Evolutionary conservation across 2,329 filamentous ascomycete genomes (phyloP), one percentile per base, ranked within the genome.

Genomic region (Phyllosticta ampelicida): DNA sequence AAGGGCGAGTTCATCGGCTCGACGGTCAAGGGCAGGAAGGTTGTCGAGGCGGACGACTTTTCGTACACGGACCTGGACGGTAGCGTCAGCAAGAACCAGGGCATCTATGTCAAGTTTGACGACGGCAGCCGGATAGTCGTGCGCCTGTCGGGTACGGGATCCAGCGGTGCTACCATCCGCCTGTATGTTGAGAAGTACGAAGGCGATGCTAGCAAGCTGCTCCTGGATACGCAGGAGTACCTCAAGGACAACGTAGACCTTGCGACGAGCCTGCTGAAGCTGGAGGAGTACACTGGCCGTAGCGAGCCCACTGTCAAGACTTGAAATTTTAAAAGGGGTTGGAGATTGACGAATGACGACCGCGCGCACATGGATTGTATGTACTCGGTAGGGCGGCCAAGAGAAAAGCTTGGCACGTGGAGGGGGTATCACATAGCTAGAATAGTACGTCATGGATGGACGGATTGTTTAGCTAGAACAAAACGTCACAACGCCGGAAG

Each of bases 51-150:
- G 6, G 94, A 91, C 64, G 91, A 99, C 81, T 99, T 99, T 75
- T 90, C 89, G 29, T 99, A 99, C 82, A 97, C 90, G 9, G 94
- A 99, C 70, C 85, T 99, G n/a, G 94, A 99, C 69, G 94, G 92
- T 62, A 96, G 90, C 64, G 89, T 97, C 57, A 87, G 90, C 69
- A 89, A 90, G 71, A 95, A 96, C 79, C 94, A 99, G 78, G 94
- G 94, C 64, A 85, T 99, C 65, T 99, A 89, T 71, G 88, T 91
- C 72, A 88, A 89, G 74, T 97, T 97, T 75, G 90, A 90, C 58
- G 91, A 95, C 60, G 92, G 92, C 62, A 96, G 89, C 77, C 87
- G 94, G 65, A 92, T 97, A 61, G 90, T 99, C 55, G 90, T 97
- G 60, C 88, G 94, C 67, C 80, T 99, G 61, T 97, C 92, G 1